These are phyloP conservation scores for Macrophomina pseudophaseolina DNA, from an alignment of 2,329 filamentous ascomycete genomes.

Conservation along the genomic window DNA sequence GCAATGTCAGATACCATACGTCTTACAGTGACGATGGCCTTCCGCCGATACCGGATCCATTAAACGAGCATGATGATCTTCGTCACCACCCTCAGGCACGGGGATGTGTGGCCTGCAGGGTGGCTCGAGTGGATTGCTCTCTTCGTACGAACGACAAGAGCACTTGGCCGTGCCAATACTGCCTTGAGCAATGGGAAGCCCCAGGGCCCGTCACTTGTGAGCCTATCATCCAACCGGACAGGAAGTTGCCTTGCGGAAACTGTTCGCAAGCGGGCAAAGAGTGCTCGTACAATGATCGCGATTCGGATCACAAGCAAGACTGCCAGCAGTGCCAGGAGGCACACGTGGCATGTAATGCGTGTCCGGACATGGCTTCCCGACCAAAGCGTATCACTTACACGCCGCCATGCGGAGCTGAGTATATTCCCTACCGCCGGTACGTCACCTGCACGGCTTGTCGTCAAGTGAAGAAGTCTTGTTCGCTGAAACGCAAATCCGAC, in stretches of 20 bases:
- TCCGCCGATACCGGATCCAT: slow-evolving; percentile 35
- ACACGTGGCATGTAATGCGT: background rate
- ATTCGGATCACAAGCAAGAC: background rate
- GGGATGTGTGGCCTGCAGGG: slow-evolving; percentile 42
- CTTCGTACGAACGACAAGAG: slow-evolving; percentile 36
- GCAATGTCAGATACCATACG: background rate
- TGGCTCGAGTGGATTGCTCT: slow-evolving; percentile 32
- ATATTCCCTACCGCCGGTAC: background rate
- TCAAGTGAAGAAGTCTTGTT: slow-evolving; percentile 37
- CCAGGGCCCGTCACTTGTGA: slow-evolving; percentile 38
- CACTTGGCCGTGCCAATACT: slow-evolving; percentile 34
- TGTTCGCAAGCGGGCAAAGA: background rate
- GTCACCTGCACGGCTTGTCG: slow-evolving; percentile 39
- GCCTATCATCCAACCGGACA: slow-evolving; percentile 36
- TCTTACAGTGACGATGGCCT: background rate
- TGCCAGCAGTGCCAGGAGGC: slow-evolving; percentile 9
- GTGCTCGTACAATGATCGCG: slow-evolving; percentile 9
- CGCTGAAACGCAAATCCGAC: slow-evolving; percentile 36
- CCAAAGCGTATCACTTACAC: slow-evolving; percentile 13
- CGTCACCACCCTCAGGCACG: slow-evolving; percentile 41
- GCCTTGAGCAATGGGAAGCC: background rate
- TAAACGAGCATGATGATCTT: slow-evolving; percentile 34
- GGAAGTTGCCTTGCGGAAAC: slow-evolving; percentile 41
- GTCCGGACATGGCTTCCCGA: background rate
- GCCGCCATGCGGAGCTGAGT: slow-evolving; percentile 4